Conservation (phyloP, 805 yeast genomes). For the Candida ortonii region DNA sequence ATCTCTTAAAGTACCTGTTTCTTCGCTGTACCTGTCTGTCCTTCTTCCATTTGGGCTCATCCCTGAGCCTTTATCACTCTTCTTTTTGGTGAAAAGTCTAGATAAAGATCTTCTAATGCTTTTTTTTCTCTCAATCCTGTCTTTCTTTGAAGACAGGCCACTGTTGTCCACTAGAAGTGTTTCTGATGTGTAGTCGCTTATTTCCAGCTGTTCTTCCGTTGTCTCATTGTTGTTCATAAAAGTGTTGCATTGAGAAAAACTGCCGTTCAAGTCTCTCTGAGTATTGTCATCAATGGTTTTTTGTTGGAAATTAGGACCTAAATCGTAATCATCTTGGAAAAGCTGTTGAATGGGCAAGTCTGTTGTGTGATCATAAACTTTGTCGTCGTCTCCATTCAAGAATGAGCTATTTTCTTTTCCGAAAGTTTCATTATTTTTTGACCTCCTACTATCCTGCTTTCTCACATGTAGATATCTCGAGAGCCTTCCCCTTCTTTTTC, state of each 20-base stretch:
- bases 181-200: conserved; percentile 2
- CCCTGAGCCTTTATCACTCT: conserved; percentile 2
- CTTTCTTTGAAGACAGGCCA: conserved; percentile 1
- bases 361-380: conserved; percentile 1
- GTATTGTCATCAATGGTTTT: no score
- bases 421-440: background rate
- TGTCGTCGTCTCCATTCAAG: no score
- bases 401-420: background rate
- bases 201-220: conserved; percentile 3
- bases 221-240: conserved; percentile 1
- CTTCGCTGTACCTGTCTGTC: background rate
- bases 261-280: conserved; percentile 3
- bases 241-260: conserved; percentile 1
- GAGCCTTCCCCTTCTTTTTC: conserved; percentile 7
- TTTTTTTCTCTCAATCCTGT: conserved; percentile 1
- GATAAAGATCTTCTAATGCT: conserved; percentile 18
- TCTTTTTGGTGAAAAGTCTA: conserved; percentile 11
- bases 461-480: conserved; percentile 8
- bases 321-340: conserved; percentile 8
- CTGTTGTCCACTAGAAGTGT: conserved; percentile 1
- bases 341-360: conserved; percentile 12
- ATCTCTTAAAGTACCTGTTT: conserved; percentile 10
- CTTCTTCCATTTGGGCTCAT: conserved; percentile 1
- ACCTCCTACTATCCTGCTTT: conserved; percentile 3
- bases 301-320: no score